Evolutionary conservation across 2,329 filamentous ascomycete species (phyloP).

Genomic region (Plenodomus tracheiphilus): DNA sequence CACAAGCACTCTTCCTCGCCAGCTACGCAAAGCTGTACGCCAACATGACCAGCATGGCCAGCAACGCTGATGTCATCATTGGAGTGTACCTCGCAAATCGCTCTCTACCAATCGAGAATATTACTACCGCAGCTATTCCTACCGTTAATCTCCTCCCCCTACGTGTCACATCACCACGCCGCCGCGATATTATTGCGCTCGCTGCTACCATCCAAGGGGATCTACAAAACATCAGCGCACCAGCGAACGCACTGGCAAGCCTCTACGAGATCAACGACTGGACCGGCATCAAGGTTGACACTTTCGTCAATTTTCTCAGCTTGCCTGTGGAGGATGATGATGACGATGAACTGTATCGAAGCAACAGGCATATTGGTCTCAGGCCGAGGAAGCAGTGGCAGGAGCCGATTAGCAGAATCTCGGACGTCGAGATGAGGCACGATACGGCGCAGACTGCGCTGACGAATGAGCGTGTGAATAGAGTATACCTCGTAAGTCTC

Average conservation of each 20-base stretch:
- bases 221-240: constrained; percentile 62
- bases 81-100: constrained; percentile 86
- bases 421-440: constrained; percentile 1
- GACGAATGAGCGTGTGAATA: constrained; percentile 23
- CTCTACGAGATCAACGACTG: constrained; percentile 74
- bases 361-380: constrained; percentile 19
- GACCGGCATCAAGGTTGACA: constrained; percentile 72
- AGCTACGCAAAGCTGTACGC: constrained; percentile 62
- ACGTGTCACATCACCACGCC: constrained; percentile 51
- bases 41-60: constrained; percentile 22
- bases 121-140: constrained; percentile 62
- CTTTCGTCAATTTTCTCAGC: constrained; percentile 80
- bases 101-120: constrained; percentile 54
- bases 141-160: constrained; percentile 81
- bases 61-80: constrained; percentile 58
- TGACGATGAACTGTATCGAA: neutral
- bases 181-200: constrained; percentile 48
- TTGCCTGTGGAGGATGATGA: constrained; percentile 48
- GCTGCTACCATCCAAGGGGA: constrained; percentile 70
- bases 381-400: constrained; percentile 17
- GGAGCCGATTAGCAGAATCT: constrained; percentile 22
- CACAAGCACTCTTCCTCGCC: constrained; percentile 78
- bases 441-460: constrained; percentile 25
- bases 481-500: constrained; percentile 45
- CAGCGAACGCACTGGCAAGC: constrained; percentile 61